Base-by-base conservation (phyloP, 2,329 filamentous ascomycete species). In the Xylariaceae sp. region DNA sequence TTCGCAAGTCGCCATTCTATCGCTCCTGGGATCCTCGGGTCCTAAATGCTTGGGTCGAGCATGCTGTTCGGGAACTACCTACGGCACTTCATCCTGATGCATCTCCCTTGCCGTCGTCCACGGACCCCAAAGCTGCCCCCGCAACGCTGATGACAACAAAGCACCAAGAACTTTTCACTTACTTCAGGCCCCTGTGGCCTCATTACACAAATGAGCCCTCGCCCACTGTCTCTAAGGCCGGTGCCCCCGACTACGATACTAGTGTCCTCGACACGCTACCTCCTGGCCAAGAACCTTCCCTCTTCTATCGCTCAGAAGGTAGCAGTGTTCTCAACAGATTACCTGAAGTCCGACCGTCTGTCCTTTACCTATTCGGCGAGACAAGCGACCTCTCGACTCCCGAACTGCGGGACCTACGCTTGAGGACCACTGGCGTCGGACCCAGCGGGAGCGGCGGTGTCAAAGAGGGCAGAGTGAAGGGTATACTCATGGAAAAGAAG, bases 131-230 rank as follows among this genome's bases (percentile, higher is more conserved):
- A 47, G 66, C 66, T 18, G 70, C 71, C 14, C 71, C 77, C 33
- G 86, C 91, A 1, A 93, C 90, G 0, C 77, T 94, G 2, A 81
- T 82, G 2, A 97, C 93, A 1, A 87, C 90, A 0, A 90, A 92
- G 63, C 88, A 96, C 68, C 90, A 96, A 66, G 90, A 96, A 73
- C 88, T 94, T 50, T 86, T 90, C 64, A 90, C 86, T 1, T 94
- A 87, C 67, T 71, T 89, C 57, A 80, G 88, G 0, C 81, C 84
- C 0, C 80, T 81, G 53, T 82, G 71, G 67, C 70, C 73, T 7
- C 74, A 74, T 56, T 68, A 73, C 45, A 70, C 73, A 54, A 47
- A 63, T 0, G 57, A 69, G 5, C 73, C 72, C 14, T 67, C 79
- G 31, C 51, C 63, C 50, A 69, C 66, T 0, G 63, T 70, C 42